These are phyloP conservation scores for Brasilioporus rufonigricans DNA, from an alignment of 768 basidiomycete genomes.

Conservation along the genomic window DNA sequence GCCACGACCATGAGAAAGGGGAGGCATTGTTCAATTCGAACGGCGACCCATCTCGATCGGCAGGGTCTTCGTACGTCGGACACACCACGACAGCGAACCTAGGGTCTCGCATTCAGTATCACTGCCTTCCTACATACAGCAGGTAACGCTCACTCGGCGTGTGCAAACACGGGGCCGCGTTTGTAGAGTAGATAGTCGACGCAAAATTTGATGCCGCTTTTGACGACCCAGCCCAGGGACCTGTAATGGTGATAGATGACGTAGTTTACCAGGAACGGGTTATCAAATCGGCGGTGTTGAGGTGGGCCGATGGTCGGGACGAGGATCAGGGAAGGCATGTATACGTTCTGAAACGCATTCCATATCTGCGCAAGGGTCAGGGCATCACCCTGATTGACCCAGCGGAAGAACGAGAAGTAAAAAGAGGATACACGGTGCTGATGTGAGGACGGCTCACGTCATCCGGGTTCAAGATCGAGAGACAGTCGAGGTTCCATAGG, in stretches of 20 bases:
- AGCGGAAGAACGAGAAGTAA: background rate
- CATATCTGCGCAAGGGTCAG: conserved; percentile 61
- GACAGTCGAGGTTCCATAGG: conserved; percentile 78
- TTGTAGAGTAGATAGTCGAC: conserved; percentile 94
- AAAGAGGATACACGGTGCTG: background rate
- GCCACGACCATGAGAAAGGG: conserved; percentile 91
- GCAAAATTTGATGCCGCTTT: conserved; percentile 96
- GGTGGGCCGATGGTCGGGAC: conserved; percentile 28
- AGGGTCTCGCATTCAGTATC: background rate
- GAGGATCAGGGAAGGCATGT: conserved; percentile 42
- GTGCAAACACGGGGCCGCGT: conserved; percentile 89
- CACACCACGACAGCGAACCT: conserved; percentile 92
- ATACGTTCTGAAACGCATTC: conserved; percentile 57
- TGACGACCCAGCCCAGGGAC: conserved; percentile 95
- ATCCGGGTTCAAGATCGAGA: conserved; percentile 62
- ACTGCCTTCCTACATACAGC: background rate
- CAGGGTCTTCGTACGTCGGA: conserved; percentile 84
- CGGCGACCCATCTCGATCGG: conserved; percentile 64
- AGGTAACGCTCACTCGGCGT: conserved; percentile 76
- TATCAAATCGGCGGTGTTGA: conserved; percentile 62
- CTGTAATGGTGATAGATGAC: conserved; percentile 93
- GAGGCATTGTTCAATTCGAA: conserved; percentile 62
- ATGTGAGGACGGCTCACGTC: conserved; percentile 48
- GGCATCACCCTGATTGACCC: conserved; percentile 44
- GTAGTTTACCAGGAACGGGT: conserved; percentile 90